These are phyloP conservation scores for Aureobasidium sp. DNA, from an alignment of 2,329 filamentous ascomycete species.

Conservation along the genomic window DNA sequence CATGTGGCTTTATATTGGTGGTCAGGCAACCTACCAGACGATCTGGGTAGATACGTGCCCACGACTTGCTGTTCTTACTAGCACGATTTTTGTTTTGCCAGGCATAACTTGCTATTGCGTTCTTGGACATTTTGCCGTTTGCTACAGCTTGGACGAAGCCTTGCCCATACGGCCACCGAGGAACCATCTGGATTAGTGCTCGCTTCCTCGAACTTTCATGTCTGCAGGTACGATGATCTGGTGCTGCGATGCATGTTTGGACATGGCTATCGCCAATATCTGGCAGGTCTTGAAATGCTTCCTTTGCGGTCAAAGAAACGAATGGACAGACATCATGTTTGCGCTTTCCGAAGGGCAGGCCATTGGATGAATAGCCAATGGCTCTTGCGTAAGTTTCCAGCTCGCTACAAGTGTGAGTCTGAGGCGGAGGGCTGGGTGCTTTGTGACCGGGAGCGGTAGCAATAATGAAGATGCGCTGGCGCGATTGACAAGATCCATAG, in stretches of 20 bases:
- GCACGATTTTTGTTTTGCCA: slow-evolving; percentile 30
- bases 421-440: slow-evolving; percentile 49
- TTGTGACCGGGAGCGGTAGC: slow-evolving; percentile 61
- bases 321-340: slow-evolving; percentile 53
- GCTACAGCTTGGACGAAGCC: slow-evolving; percentile 23
- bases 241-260: slow-evolving; percentile 56
- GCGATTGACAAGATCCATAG: slow-evolving; percentile 58
- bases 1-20: slow-evolving; percentile 45
- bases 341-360: slow-evolving; percentile 52
- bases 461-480: slow-evolving; percentile 62
- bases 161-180: slow-evolving; percentile 42
- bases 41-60: slow-evolving; percentile 47
- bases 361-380: slow-evolving; percentile 58
- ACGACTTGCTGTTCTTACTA: slow-evolving; percentile 32
- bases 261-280: slow-evolving; percentile 54
- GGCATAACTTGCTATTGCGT: background rate
- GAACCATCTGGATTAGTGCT: slow-evolving; percentile 51
- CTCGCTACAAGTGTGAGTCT: slow-evolving; percentile 49
- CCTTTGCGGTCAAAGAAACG: slow-evolving; percentile 44
- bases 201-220: slow-evolving; percentile 37
- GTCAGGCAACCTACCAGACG: slow-evolving; percentile 57
- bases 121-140: slow-evolving; percentile 14
- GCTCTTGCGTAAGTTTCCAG: slow-evolving; percentile 22
- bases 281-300: slow-evolving; percentile 57
- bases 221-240: slow-evolving; percentile 57